Evolutionary conservation across 2,329 filamentous ascomycete genomes (phyloP), one percentile per base, ranked within the genome.

Genomic region (Simplicillium aogashimaense): DNA sequence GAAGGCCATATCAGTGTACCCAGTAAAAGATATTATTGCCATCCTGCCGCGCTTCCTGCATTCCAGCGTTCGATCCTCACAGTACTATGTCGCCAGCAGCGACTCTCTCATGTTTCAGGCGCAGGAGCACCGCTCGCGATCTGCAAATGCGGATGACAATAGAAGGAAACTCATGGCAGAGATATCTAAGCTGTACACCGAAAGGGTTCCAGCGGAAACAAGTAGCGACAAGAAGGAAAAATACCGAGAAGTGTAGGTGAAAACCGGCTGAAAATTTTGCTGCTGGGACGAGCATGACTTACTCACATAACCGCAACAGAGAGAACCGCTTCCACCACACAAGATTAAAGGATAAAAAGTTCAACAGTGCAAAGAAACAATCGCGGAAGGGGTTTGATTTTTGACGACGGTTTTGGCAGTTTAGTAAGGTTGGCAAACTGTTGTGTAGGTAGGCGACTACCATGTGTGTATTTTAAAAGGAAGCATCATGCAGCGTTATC

Each of bases 1-100:
- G 38, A 79, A 78, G 48, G 75, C 74, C 16, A 72, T 67, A 35
- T 76, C 74, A 1, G 60, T 58, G 11, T 78, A 74, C 64, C 46
- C 66, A 1, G 52, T 76, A 3, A 52, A 56, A 12, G 69, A 77
- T 16, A 57, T 79, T 11, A 48, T 64, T 7, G 52, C 55, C 4
- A 42, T 53, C 7, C 51, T 78, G 7, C 75, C 75, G 0, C 66
- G 61, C 40, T 45, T 72, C 13, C 44, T 79, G 29, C 70, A 71
- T 32, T 30, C 51, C 4, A 55, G 53, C n/a, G 48, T 78, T 25
- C 64, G 70, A n/a, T 47, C 53, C 17, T 78, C 72, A 3, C 72
- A 63, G 34, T 77, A 77, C 50, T 78, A 77, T 51, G 64, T 68
- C 1, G 61, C 57, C 32, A 55, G 63, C 29, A 74, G 55, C 43